Base-by-base conservation (phyloP, 1,139 yeast species). In the Arxiozyma slooffiae region DNA sequence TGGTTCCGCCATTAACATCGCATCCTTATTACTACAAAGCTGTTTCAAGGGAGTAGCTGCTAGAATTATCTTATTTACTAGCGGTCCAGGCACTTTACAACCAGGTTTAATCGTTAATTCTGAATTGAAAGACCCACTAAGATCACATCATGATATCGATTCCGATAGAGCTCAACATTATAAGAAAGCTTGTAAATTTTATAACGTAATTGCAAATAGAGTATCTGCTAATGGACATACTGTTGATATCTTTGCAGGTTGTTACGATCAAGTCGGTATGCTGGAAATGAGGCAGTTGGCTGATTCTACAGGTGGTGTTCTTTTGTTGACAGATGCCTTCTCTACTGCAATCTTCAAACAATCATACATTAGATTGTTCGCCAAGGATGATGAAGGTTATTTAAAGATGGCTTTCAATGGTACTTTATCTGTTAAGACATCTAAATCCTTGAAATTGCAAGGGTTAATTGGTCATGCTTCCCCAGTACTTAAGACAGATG, bases 231-330 rank as follows among this genome's bases (percentile, higher is more conserved):
- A 87, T 66, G 87, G 94, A 23, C 97, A 89, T 64, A 80, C 94
- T 23, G 82, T 92, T 50, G 98, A 92, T 70, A 81, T 92, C 49
- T 90, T 89, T 71, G 97, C 96, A 40, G 98, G 98, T 54, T 89
- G 97, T 71, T 90, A 89, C 67, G 99, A 92, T 71, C 98, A 92
- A 75, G 86, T 90, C 57, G 99, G 99, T 67, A 83, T 92, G 79
- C 83, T 85, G 60, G 99, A 92, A 73, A 92, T 92, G 97, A 87
- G 88, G 70, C 78, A 85, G 53, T 74, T 94, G 61, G 79, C 95
- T 53, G 87, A 88, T 71, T 76, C 80, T 60, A 92, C 97, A 30
- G 98, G 98, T 61, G 99, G 99, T 70, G 85, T 86, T 38, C 75
- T 94, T 64, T 80, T 92, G 50, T 79, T 92, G 60, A 78, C 96